Percentiles rank a stretch among this genome's conserved stretches.
phyloP scores from a whole-genome alignment of 768 basidiomycete genomes.

The Pleurotus tuoliensis region DNA sequence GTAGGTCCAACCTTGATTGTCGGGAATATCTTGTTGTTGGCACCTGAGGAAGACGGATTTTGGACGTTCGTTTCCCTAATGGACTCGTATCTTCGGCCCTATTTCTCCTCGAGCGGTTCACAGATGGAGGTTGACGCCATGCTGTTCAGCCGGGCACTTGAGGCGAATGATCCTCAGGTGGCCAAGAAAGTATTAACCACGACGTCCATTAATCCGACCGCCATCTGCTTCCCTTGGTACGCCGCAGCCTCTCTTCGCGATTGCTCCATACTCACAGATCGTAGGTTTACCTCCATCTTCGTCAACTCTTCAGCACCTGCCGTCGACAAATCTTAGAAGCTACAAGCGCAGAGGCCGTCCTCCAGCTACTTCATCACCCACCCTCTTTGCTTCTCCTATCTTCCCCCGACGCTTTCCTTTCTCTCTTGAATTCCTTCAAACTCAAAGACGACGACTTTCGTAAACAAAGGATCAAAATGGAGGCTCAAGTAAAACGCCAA shows the following conservation, averaged over 20 bases:
- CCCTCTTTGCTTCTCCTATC: constrained; percentile 50
- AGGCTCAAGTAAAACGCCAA: constrained; percentile 64
- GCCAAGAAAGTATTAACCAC: constrained; percentile 67
- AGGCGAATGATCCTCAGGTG: constrained; percentile 50
- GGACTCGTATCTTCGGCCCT: constrained; percentile 75
- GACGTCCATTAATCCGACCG: constrained; percentile 52
- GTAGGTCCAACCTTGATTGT: constrained; percentile 67
- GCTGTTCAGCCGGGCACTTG: constrained; percentile 66
- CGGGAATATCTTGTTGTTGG: constrained; percentile 66
- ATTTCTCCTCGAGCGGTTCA: constrained; percentile 56
- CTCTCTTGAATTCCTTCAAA: constrained; percentile 58
- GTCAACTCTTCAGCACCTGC: constrained; percentile 55
- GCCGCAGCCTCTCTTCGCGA: too few relatives aligned
- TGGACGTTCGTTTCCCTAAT: constrained; percentile 88
- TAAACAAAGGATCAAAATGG: constrained; percentile 73
- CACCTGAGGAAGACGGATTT: constrained; percentile 87
- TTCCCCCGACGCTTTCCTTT: constrained; percentile 56
- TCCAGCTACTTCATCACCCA: constrained; percentile 48
- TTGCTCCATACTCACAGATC: too few relatives aligned
- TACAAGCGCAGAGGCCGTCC: constrained; percentile 40
- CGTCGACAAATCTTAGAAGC: constrained; percentile 57
- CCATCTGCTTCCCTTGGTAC: constrained; percentile 65
- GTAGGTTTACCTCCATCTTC: too few relatives aligned
- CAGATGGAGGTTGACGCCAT: constrained; percentile 77
- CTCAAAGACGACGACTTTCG: constrained; percentile 77